Base-by-base conservation (phyloP, 2,329 filamentous ascomycete genomes). In the Penicillium paneum region DNA sequence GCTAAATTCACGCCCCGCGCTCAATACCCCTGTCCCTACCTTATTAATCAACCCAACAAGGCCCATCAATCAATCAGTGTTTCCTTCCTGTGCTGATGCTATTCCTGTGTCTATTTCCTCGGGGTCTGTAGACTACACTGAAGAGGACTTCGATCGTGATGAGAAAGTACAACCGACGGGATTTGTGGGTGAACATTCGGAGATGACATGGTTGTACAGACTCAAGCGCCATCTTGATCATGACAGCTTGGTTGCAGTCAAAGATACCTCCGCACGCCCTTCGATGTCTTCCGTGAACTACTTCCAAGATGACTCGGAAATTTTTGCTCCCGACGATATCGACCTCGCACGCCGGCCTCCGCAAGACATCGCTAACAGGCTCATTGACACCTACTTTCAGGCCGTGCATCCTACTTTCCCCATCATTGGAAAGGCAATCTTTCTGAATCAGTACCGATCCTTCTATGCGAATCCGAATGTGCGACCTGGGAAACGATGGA, bases 131-230 rank as follows among this genome's bases (percentile, higher is more conserved):
- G 76, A 77, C 60, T 69, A 72, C 36, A 74, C 72, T 19, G 68
- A 74, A 45, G 75, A 78, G 57, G 76, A 78, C 47, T 76, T 75
- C 55, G 73, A 74, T 31, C 69, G 72, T 29, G 70, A 71, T 55
- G 71, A 73, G 49, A 69, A 70, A 42, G 67, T 71, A 12, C 67
- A 72, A 46, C 66, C 70, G 1, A 71, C 71, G 31, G 74, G 75
- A 0, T 78, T 75, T 62, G 70, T 76, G 52, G 76, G 76, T 11
- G 76, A 76, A 54, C 74, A 76, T 49, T 77, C 75, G 5, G 75
- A 76, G 48, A 68, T 75, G 38, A 71, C 70, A 21, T 78, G 76
- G 76, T 58, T 78, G 26, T 72, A 76, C 57, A 67, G 72, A 49
- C 61, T 78, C 49, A 72, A 70, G 43, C 67, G 72, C 47, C 60